Evolutionary conservation across 2,329 filamentous ascomycete genomes (phyloP).

Genomic region (Mycogone perniciosa): DNA sequence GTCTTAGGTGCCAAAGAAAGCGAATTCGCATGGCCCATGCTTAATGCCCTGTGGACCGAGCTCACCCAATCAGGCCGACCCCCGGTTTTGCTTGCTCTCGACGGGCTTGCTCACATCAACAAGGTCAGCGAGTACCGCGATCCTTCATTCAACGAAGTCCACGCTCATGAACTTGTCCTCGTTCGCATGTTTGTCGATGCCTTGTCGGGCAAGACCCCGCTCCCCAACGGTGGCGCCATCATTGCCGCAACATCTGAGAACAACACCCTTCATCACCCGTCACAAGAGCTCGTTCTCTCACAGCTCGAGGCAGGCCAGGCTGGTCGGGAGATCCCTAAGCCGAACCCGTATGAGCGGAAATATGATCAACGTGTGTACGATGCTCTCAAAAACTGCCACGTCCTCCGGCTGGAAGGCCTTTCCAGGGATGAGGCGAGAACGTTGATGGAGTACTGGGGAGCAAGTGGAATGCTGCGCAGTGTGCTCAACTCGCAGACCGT

Average conservation of each 20-base stretch:
- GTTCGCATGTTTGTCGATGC: constrained; percentile 69
- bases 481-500: constrained; percentile 65
- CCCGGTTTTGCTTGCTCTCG: constrained; percentile 66
- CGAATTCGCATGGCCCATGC: constrained; percentile 73
- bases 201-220: constrained; percentile 51
- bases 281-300: constrained; percentile 61
- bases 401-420: constrained; percentile 59
- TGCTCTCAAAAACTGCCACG: constrained; percentile 42
- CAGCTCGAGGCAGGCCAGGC: constrained; percentile 44
- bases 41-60: constrained; percentile 76
- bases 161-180: constrained; percentile 77
- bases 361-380: constrained; percentile 54
- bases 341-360: constrained; percentile 48
- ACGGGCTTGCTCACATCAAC: constrained; percentile 80
- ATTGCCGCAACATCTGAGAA: constrained; percentile 68
- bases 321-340: constrained; percentile 30
- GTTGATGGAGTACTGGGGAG: constrained; percentile 90
- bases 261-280: constrained; percentile 59
- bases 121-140: constrained; percentile 67
- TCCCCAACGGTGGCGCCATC: constrained; percentile 71
- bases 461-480: constrained; percentile 70
- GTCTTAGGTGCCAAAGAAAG: constrained; percentile 65
- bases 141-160: constrained; percentile 64
- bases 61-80: constrained; percentile 50
- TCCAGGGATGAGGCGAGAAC: constrained; percentile 67